phyloP scores from a whole-genome alignment of 441 rosid genomes.

The Melastoma candidum region DNA sequence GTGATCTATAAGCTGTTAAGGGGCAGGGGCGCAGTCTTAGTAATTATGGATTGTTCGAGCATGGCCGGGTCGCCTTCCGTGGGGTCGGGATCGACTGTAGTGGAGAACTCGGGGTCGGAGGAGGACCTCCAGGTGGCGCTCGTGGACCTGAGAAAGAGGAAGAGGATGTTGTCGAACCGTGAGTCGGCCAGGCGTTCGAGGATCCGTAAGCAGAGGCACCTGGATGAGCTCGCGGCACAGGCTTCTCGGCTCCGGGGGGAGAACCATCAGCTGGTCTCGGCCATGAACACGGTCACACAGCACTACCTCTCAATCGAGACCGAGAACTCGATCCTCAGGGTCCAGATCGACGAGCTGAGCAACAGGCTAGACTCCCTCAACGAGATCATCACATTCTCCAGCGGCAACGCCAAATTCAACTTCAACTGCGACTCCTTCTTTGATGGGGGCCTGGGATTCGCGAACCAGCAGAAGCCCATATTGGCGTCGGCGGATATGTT shows the following conservation, averaged over 20 bases:
- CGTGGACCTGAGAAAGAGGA: conserved; percentile 13
- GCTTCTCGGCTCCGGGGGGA: conserved; percentile 2
- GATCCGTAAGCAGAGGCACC: conserved; percentile 12
- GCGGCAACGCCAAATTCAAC: not conserved
- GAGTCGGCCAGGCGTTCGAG: conserved; percentile 13
- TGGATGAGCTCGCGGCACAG: conserved; percentile 6
- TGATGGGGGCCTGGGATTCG: not conserved
- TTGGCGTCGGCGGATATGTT: conserved; percentile 17
- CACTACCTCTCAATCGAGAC: conserved; percentile 1
- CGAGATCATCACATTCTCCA: conserved; percentile 7
- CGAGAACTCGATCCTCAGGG: conserved; percentile 10
- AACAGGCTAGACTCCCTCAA: conserved; percentile 10
- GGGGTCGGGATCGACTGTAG: not conserved
- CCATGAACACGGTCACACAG: not conserved
- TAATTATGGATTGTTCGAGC: conserved; percentile 2
- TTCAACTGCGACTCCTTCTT: not conserved
- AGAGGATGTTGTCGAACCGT: conserved; percentile 9
- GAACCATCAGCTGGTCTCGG: conserved; percentile 3
- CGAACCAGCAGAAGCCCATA: conserved; percentile 3
- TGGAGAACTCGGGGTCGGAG: conserved; percentile 1
- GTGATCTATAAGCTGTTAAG: too few relatives aligned
- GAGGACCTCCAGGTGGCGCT: conserved; percentile 1
- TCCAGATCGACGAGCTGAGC: conserved; percentile 13
- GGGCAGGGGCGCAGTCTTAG: not conserved
- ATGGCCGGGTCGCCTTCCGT: not conserved